phyloP scores from a whole-genome alignment of 768 basidiomycete genomes.

The Russula compacta region DNA sequence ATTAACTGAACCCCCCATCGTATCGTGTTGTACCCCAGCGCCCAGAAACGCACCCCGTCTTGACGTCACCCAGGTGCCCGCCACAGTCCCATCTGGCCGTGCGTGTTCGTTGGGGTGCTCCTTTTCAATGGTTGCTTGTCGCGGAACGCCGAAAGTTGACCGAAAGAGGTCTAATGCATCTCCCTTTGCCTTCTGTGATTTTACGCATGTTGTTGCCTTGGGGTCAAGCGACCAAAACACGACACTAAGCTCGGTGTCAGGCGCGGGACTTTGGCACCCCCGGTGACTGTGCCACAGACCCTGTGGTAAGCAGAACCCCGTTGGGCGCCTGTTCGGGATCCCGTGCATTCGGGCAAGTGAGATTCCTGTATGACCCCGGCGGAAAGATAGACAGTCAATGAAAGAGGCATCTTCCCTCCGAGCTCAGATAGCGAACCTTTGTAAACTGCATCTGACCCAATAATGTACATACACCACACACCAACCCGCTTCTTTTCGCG shows the following conservation, averaged over 20 bases:
- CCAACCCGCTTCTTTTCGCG: constrained; percentile 7
- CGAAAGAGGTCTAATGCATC: constrained; percentile 15
- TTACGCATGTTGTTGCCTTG: background rate
- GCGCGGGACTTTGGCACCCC: constrained; percentile 2
- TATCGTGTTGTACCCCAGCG: background rate
- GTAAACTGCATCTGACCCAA: constrained; percentile 10
- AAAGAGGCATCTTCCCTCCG: constrained; percentile 15
- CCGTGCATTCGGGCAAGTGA: constrained; percentile 4
- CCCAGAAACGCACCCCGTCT: background rate
- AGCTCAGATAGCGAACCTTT: constrained; percentile 6
- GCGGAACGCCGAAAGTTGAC: constrained; percentile 12
- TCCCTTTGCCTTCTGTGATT: constrained; percentile 1
- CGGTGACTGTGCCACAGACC: constrained; percentile 18
- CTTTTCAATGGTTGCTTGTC: background rate
- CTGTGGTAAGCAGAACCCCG: constrained; percentile 12
- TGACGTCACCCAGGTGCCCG: constrained; percentile 8
- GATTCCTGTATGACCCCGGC: constrained; percentile 3
- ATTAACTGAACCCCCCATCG: background rate
- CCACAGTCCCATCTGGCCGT: background rate
- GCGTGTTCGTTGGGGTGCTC: background rate
- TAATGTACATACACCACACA: background rate
- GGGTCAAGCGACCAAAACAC: constrained; percentile 11
- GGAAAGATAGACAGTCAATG: constrained; percentile 11
- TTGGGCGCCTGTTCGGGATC: constrained; percentile 1
- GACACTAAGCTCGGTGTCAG: constrained; percentile 12